Evolutionary conservation across 331 rosid genomes (phyloP).

Genomic region (Malus hybrid): DNA sequence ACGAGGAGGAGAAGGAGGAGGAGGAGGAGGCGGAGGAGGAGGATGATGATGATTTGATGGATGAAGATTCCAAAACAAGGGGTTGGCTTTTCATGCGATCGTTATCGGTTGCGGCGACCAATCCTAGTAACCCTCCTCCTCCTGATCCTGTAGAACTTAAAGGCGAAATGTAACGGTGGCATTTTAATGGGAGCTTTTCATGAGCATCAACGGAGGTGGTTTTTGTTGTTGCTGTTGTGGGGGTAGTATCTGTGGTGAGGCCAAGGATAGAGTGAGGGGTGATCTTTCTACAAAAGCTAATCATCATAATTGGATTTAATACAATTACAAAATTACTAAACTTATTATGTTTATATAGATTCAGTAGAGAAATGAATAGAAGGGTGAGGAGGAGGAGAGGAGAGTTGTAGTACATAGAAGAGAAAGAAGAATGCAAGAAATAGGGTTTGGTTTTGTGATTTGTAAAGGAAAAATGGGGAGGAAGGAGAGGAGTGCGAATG

Average conservation of each 20-base stretch:
- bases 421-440: background rate
- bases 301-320: constrained; percentile 25
- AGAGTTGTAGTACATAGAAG: background rate
- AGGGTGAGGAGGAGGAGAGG: background rate
- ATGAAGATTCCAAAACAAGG: constrained; percentile 36
- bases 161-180: background rate
- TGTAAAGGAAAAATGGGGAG: background rate
- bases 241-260: background rate
- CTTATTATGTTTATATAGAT: background rate
- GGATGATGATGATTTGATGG: background rate
- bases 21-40: background rate
- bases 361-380: background rate
- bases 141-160: background rate
- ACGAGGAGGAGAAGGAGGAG: background rate
- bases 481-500: constrained; percentile 7
- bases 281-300: constrained; percentile 42
- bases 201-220: background rate
- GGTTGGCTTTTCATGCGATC: background rate
- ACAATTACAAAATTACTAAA: background rate
- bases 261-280: constrained; percentile 30
- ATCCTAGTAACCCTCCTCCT: constrained; percentile 20
- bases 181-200: constrained; percentile 3
- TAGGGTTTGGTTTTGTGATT: background rate
- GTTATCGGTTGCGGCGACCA: constrained; percentile 5
- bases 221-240: background rate